Conservation (phyloP, 768 basidiomycete genomes). For the Boletus bicolor region DNA sequence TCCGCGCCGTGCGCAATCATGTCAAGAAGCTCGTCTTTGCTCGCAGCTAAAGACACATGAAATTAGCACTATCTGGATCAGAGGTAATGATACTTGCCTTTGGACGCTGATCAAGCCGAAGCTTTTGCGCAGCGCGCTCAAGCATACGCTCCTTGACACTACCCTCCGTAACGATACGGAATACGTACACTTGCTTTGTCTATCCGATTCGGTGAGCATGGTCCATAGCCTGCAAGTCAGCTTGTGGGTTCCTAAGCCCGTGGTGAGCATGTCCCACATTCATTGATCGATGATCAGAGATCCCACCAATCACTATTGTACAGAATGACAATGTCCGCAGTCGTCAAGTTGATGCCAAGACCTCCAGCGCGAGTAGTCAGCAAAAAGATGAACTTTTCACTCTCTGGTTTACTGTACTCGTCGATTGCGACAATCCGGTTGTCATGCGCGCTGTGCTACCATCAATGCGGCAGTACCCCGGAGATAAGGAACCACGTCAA, state of each 20-base stretch:
- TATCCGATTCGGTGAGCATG: constrained; percentile 97
- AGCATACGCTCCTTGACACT: constrained; percentile 93
- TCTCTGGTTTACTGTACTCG: constrained; percentile 92
- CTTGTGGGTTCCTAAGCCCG: constrained; percentile 85
- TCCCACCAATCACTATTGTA: constrained; percentile 94
- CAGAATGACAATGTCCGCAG: constrained; percentile 90
- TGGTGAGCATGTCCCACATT: background rate
- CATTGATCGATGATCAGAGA: background rate
- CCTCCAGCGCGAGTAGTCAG: constrained; percentile 97
- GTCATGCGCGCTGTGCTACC: constrained; percentile 89
- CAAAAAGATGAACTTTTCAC: constrained; percentile 95
- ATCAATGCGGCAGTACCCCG: constrained; percentile 96
- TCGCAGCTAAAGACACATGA: constrained; percentile 54
- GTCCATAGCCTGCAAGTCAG: constrained; percentile 98
- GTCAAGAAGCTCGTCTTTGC: constrained; percentile 94
- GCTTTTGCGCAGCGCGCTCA: constrained; percentile 88
- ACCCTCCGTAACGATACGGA: constrained; percentile 80
- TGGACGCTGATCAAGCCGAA: constrained; percentile 86
- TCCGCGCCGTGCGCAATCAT: constrained; percentile 99
- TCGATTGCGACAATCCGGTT: constrained; percentile 95
- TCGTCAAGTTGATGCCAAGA: constrained; percentile 93
- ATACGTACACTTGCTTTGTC: constrained; percentile 85
- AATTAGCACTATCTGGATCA: background rate
- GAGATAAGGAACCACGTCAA: constrained; percentile 1
- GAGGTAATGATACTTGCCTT: constrained; percentile 46